phyloP scores from a whole-genome alignment of 2,329 filamentous ascomycete species.

The Fusarium papillatum region DNA sequence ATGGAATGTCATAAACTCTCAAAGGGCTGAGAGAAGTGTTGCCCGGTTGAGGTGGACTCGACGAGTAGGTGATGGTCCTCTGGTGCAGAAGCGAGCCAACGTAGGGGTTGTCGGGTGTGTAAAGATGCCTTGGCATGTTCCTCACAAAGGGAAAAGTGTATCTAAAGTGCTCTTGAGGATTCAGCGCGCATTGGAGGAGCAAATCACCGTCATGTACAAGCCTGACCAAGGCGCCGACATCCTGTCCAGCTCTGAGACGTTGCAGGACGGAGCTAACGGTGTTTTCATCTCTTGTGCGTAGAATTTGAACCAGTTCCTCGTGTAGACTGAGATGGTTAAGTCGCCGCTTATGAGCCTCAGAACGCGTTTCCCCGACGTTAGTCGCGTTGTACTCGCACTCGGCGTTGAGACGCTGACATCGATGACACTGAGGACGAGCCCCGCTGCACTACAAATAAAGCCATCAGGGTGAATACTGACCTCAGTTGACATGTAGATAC shows the following conservation, averaged over 20 bases:
- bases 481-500: not conserved
- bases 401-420: not conserved
- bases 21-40: too few species aligned
- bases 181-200: not conserved
- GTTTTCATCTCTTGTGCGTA: not conserved
- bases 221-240: not conserved
- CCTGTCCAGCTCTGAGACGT: not conserved
- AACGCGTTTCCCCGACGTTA: not conserved
- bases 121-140: not conserved
- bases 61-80: too few species aligned
- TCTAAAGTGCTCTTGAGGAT: not conserved
- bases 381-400: not conserved
- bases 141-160: not conserved
- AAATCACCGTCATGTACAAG: not conserved
- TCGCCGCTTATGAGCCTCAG: not conserved
- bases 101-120: not conserved
- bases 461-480: not conserved
- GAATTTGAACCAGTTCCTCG: not conserved
- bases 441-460: not conserved
- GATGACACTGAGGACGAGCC: not conserved
- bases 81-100: not conserved
- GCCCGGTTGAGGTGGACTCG: too few species aligned
- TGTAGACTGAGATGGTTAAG: not conserved
- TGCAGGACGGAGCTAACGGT: not conserved
- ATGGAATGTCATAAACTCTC: not conserved